Percentiles rank a stretch among this genome's conserved stretches.
Evolutionary conservation across 306 rosid species (phyloP).

Genomic region (Arachis hypogaea): DNA sequence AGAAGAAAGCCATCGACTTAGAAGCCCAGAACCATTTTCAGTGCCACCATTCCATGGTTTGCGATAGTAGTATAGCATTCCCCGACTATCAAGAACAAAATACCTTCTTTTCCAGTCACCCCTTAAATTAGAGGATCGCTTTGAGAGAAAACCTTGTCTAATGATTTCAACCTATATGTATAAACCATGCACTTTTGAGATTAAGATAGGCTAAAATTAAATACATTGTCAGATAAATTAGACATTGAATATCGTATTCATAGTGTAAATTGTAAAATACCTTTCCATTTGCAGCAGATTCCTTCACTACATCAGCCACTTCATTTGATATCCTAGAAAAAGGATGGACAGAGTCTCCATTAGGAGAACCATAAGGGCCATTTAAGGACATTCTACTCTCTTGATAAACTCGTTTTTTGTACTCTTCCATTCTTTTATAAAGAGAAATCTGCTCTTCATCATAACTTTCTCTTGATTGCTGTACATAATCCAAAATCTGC

Average conservation of each 20-base stretch:
- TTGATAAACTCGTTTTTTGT: constrained; percentile 59
- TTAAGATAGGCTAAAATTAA: constrained; percentile 25
- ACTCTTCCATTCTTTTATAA: constrained; percentile 67
- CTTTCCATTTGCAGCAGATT: constrained; percentile 77
- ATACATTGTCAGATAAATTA: background rate
- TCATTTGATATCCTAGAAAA: constrained; percentile 63
- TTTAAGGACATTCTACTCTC: constrained; percentile 63
- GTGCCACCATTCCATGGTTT: constrained; percentile 61
- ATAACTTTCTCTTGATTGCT: constrained; percentile 64
- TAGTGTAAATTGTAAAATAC: constrained; percentile 39
- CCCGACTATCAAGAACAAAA: constrained; percentile 88
- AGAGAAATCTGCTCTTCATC: constrained; percentile 67
- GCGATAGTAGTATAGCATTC: constrained; percentile 81
- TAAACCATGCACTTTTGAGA: constrained; percentile 30
- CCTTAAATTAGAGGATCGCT: constrained; percentile 84
- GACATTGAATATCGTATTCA: constrained; percentile 15
- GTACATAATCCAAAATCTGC: constrained; percentile 69
- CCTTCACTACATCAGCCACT: constrained; percentile 67
- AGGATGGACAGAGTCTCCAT: constrained; percentile 54
- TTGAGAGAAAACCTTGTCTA: constrained; percentile 87
- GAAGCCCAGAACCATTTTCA: constrained; percentile 69
- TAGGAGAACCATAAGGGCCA: constrained; percentile 51
- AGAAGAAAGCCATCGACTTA: constrained; percentile 82
- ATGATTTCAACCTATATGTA: constrained; percentile 66
- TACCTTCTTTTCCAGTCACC: constrained; percentile 93